Percentiles rank a stretch among this genome's conserved stretches.
Evolutionary conservation across 73 alveolate species (phyloP).

Genomic region (Paramecium sexaurelia): DNA sequence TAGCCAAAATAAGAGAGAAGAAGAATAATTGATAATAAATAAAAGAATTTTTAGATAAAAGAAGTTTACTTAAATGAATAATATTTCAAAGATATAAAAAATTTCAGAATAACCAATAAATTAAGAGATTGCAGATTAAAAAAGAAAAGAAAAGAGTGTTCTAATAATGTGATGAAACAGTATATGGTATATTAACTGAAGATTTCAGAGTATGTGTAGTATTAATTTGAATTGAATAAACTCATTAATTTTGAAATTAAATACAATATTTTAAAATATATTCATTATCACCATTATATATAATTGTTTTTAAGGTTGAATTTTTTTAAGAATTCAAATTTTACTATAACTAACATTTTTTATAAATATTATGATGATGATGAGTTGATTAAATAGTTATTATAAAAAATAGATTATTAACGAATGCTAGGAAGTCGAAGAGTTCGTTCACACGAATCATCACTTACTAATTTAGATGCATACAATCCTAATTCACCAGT

Average conservation of each 20-base stretch:
- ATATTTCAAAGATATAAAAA: background rate
- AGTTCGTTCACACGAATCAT: constrained; percentile 1
- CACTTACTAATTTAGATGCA: background rate
- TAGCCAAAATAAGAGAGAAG: background rate
- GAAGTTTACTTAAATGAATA: background rate
- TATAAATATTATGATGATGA: background rate
- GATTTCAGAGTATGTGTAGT: constrained; percentile 58
- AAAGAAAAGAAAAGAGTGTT: background rate
- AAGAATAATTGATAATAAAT: background rate
- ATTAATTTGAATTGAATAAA: constrained; percentile 70
- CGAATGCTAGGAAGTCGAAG: constrained; percentile 5
- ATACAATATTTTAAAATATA: background rate
- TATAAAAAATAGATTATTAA: background rate
- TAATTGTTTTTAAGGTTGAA: background rate
- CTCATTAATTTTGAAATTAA: constrained; percentile 67
- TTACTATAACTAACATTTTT: background rate
- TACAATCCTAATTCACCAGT: background rate
- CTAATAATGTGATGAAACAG: constrained; percentile 22
- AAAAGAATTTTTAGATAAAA: background rate
- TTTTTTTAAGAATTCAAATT: background rate
- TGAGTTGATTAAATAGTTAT: background rate
- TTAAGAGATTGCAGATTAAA: background rate
- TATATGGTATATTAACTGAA: background rate
- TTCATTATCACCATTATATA: background rate
- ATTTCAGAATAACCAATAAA: background rate